Conservation (phyloP, 2,329 filamentous ascomycete species). For the Aspergillus fischeri region DNA sequence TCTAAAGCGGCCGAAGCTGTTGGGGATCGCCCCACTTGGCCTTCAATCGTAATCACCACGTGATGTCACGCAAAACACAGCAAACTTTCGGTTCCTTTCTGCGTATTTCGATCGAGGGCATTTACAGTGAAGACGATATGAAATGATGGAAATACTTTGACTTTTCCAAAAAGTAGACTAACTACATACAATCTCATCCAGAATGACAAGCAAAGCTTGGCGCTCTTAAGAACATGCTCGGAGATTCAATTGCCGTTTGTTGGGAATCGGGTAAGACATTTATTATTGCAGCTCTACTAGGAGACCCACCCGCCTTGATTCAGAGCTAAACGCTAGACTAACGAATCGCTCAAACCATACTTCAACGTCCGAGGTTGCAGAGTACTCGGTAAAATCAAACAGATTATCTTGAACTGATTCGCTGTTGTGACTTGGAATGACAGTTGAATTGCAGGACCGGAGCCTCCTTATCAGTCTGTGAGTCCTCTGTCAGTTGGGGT, state of each 20-base stretch:
- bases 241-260: neutral
- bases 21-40: slow-evolving; percentile 27
- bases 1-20: slow-evolving; percentile 22
- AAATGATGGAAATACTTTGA: neutral
- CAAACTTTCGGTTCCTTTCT: slow-evolving; percentile 1
- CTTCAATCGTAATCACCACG: slow-evolving; percentile 21
- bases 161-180: neutral
- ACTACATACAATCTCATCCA: neutral
- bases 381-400: neutral
- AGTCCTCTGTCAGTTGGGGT: neutral
- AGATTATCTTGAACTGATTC: neutral
- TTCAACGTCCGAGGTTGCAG: neutral
- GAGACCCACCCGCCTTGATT: neutral
- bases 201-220: neutral
- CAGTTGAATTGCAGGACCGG: neutral
- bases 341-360: neutral
- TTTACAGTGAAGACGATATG: neutral
- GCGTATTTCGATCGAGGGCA: neutral
- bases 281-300: neutral
- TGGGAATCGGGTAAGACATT: neutral
- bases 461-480: neutral
- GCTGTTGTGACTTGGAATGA: neutral
- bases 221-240: neutral
- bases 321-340: neutral
- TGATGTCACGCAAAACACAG: slow-evolving; percentile 22